Base-by-base conservation (phyloP, 1,139 yeast species). In the Suhomyces bribrorum region DNA sequence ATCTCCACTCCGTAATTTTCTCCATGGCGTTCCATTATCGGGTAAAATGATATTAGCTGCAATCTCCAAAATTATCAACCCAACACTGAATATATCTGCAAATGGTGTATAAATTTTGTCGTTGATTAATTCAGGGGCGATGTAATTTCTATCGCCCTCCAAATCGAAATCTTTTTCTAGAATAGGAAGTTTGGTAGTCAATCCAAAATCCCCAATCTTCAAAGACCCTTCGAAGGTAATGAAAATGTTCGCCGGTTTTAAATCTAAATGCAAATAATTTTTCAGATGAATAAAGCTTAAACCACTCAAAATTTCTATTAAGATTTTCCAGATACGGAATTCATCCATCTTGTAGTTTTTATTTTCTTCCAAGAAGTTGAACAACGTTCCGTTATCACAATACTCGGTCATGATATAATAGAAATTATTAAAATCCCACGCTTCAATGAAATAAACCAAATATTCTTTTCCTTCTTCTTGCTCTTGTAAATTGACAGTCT, bases 1-100 rank as follows among this genome's bases (percentile, higher is more conserved):
- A 60, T 92, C 98, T 1, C 98, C 99, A 33, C 96, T 86, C 48
- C 99, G 75, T 46, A 92, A 68, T 59, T 90, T 90, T 49, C 95
- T 92, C 99, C 99, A 92, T 26, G 95, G 94, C 7, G 89, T 78
- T 5, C 99, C 99, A 60, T 94, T 90, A 52, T 92, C 97, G 0
- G 99, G 99, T 34, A 94, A 66, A 7, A 90, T 81, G 36, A 92
- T 92, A 61, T 92, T 92, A 2, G 98, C 96, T 1, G 98, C 98
- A 51, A 89, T 86, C 61, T 92, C 99, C 35, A 92, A 83, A 69
- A 92, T 83, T 49, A 92, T 86, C 44, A 94, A 70, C 0, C 98
- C 99, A 32, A 90, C 75, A 23, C 96, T 86, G 62, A 92, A 92
- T 9, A 92, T 82, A 61, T 92, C 99, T 0, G 98, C 97, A 44